phyloP scores from a whole-genome alignment of 108 stramenopile species.

The Seminavis robusta region DNA sequence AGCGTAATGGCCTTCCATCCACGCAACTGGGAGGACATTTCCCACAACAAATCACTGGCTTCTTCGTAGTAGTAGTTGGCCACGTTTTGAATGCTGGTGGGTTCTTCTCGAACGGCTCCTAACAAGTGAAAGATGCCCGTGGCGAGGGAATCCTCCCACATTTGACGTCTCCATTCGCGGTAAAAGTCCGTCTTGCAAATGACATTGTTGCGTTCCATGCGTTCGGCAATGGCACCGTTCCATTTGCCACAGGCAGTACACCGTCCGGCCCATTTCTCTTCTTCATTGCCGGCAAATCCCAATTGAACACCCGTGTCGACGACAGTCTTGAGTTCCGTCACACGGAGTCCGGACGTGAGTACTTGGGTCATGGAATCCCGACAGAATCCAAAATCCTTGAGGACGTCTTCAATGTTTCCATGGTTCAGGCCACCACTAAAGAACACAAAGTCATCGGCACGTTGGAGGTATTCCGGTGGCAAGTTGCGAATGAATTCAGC shows the following conservation, averaged over 20 bases:
- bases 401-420: constrained; percentile 70
- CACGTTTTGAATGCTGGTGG: constrained; percentile 69
- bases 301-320: constrained; percentile 51
- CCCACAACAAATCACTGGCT: constrained; percentile 81
- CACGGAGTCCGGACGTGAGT: constrained; percentile 52
- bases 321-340: constrained; percentile 33
- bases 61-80: constrained; percentile 74
- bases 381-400: constrained; percentile 70
- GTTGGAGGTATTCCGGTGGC: constrained; percentile 41
- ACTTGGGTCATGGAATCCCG: constrained; percentile 80
- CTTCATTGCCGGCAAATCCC: constrained; percentile 58
- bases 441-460: constrained; percentile 70
- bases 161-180: constrained; percentile 76
- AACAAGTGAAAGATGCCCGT: constrained; percentile 72
- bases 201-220: constrained; percentile 54
- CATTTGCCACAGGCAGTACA: constrained; percentile 78
- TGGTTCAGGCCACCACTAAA: constrained; percentile 68
- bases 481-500: constrained; percentile 57
- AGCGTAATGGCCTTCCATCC: constrained; percentile 77
- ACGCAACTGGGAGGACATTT: constrained; percentile 58
- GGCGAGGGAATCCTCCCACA: constrained; percentile 74
- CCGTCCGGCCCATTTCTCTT: constrained; percentile 77
- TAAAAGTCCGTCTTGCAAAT: constrained; percentile 70
- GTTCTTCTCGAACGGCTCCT: constrained; percentile 63
- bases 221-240: constrained; percentile 65